Evolutionary conservation across 805 yeast genomes (phyloP), one percentile per base, ranked within the genome.

Genomic region (Saturnispora serradocipensis): DNA sequence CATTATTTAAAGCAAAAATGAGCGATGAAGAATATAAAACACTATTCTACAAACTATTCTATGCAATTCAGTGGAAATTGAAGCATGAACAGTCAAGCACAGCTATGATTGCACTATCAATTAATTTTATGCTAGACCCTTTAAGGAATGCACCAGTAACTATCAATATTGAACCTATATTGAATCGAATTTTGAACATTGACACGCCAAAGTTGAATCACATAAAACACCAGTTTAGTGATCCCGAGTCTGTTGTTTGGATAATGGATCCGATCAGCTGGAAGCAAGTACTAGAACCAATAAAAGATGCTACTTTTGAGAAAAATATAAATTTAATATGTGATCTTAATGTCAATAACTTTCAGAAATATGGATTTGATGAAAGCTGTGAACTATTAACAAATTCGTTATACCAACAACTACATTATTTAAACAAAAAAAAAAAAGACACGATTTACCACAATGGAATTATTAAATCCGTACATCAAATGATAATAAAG

Each of bases 1-100:
- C 48, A 43, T 65, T 64, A 24, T 61, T 63, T 34, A 25, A 30
- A 3, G 24, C 44, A 10, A 24, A 13, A 24, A 25, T 35, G 9
- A 43, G 7, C 18, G 32, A 47, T 20, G 54, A 45, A 3, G 40
- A 50, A 32, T 54, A 44, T 40, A 32, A 49, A 5, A 22, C 40
- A 11, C n/a, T 54, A 30, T 55, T 51, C 43, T 53, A 49, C 32
- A 46, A 54, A 13, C 16, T 46, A 7, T 51, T 44, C 40, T 51
- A 49, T 53, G 48, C 54, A 11, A 38, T 55, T 15, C 45, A 48
- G 6, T 42, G 46, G n/a, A 48, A 55, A 15, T 20, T 55, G 44
- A 50, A 45, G 10, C 45, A 35, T 4, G 35, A 11, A 11, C 27
- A 40, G 4, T 10, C 13, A 11, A 46, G 27, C 11, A 48, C 46